phyloP scores from a whole-genome alignment of 2,329 filamentous ascomycete species.

The Aspergillus floridensis region DNA sequence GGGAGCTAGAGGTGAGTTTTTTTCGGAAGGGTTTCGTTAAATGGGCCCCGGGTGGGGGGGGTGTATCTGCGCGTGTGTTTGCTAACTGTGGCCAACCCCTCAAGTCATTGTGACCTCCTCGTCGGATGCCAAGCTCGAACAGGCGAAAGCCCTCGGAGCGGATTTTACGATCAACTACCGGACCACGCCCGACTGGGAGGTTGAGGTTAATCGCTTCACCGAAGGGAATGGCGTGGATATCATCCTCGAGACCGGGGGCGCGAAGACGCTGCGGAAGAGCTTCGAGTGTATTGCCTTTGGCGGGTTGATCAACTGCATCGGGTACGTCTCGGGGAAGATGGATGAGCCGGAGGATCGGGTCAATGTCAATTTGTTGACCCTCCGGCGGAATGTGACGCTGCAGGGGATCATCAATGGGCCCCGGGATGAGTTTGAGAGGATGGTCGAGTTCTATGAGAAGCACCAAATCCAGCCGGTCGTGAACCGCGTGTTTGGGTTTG shows the following conservation, averaged over 20 bases:
- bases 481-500: conserved; percentile 55
- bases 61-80: no score
- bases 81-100: conserved; percentile 29
- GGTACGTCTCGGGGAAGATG: conserved; percentile 53
- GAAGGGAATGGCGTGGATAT: conserved; percentile 49
- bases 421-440: conserved; percentile 49
- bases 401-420: conserved; percentile 64
- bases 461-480: conserved; percentile 45
- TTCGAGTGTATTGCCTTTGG: conserved; percentile 46
- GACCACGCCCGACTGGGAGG: conserved; percentile 45
- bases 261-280: conserved; percentile 50
- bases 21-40: not conserved
- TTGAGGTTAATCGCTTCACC: conserved; percentile 46
- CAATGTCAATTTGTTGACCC: conserved; percentile 59
- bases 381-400: conserved; percentile 52
- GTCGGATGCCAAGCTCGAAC: conserved; percentile 50
- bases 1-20: conserved; percentile 39
- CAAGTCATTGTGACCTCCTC: conserved; percentile 52
- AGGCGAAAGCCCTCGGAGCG: conserved; percentile 51
- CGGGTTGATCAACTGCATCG: conserved; percentile 48
- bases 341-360: conserved; percentile 55
- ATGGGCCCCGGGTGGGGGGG: not conserved
- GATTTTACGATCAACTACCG: conserved; percentile 52
- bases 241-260: conserved; percentile 53
- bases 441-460: conserved; percentile 35